Evolutionary conservation across 2,329 filamentous ascomycete species (phyloP).

Genomic region (Colletotrichum neosansevieriae): DNA sequence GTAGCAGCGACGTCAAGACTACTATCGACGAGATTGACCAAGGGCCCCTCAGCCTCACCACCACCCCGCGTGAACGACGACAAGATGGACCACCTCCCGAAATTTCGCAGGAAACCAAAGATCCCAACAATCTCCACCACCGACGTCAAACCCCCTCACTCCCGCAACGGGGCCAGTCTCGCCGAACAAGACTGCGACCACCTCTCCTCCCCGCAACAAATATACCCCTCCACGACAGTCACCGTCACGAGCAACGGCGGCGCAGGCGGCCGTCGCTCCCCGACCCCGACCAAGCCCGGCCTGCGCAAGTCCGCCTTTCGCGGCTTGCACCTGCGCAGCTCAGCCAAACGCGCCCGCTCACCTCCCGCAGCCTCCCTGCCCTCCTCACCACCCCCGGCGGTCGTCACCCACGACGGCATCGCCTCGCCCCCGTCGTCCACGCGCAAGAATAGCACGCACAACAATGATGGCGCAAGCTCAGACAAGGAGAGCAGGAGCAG

Average conservation of each 20-base stretch:
- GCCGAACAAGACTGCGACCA: slow-evolving; percentile 44
- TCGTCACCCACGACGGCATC: slow-evolving; percentile 53
- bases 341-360: slow-evolving; percentile 62
- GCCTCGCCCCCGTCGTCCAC: slow-evolving; percentile 39
- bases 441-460: slow-evolving; percentile 27
- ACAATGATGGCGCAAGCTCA: slow-evolving; percentile 20
- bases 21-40: background rate
- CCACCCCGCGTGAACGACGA: background rate
- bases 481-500: slow-evolving; percentile 21
- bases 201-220: slow-evolving; percentile 37
- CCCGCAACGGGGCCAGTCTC: slow-evolving; percentile 42
- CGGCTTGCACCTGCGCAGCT: slow-evolving; percentile 57
- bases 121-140: slow-evolving; percentile 56
- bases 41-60: background rate
- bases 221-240: slow-evolving; percentile 40
- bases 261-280: slow-evolving; percentile 15
- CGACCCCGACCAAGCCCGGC: slow-evolving; percentile 42
- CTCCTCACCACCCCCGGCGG: slow-evolving; percentile 42
- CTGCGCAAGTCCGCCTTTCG: slow-evolving; percentile 56
- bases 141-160: slow-evolving; percentile 46
- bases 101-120: slow-evolving; percentile 59
- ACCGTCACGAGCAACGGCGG: slow-evolving; percentile 16
- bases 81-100: slow-evolving; percentile 57
- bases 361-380: slow-evolving; percentile 47
- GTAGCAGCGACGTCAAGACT: background rate